A percentile compares a stretch with the other conserved stretches of the same genome.
These are phyloP conservation scores for Croton laevigatus DNA, from an alignment of 441 rosid species.

Conservation along the genomic window DNA sequence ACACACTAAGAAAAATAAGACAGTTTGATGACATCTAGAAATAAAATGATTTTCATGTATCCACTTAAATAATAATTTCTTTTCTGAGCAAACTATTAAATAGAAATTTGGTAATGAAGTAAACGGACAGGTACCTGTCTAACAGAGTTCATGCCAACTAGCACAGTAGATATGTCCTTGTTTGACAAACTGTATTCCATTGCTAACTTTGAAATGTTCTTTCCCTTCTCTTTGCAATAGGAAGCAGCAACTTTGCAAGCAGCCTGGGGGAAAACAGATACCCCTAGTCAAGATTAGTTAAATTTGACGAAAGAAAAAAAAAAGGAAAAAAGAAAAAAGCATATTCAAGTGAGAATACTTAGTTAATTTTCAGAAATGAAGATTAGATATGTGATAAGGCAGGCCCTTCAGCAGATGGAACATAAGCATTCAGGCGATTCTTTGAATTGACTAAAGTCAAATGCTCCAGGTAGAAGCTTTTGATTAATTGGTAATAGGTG, in stretches of 20 bases:
- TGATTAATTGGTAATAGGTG: not conserved
- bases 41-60: no score
- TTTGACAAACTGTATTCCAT: slow-evolving; percentile 81
- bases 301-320: slow-evolving; percentile 9
- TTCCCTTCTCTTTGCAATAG: slow-evolving; percentile 72
- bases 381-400: not conserved
- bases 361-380: not conserved
- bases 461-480: not conserved
- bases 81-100: no score
- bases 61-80: no score
- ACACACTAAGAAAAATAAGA: no score
- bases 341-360: not conserved
- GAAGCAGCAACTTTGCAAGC: slow-evolving; percentile 73
- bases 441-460: not conserved
- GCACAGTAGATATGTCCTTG: slow-evolving; percentile 67
- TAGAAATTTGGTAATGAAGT: slow-evolving; percentile 11
- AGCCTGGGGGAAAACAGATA: slow-evolving; percentile 40
- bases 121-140: slow-evolving; percentile 51
- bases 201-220: slow-evolving; percentile 77
- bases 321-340: no score
- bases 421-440: not conserved
- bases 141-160: slow-evolving; percentile 88
- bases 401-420: not conserved
- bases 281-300: slow-evolving; percentile 6
- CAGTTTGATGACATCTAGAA: not conserved